Percentiles rank a stretch among this genome's conserved stretches.
These are phyloP conservation scores for Monilinia fructigena DNA, from an alignment of 2,329 filamentous ascomycete genomes.

Conservation along the genomic window DNA sequence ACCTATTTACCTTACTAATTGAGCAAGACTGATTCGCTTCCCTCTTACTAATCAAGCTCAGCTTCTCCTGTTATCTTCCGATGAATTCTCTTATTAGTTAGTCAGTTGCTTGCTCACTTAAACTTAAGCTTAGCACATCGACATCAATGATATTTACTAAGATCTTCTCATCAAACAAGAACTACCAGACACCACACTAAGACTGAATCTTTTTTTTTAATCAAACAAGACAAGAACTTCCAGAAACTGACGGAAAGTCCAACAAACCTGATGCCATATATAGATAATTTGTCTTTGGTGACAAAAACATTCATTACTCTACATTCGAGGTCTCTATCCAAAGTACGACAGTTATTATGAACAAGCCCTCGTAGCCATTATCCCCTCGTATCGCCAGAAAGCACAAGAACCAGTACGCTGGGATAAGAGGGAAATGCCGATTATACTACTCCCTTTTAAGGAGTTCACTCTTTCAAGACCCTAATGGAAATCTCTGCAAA, in stretches of 20 bases:
- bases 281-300: background rate
- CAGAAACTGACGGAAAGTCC: background rate
- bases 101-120: background rate
- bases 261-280: background rate
- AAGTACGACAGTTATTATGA: no score
- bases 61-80: background rate
- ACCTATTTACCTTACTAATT: no score
- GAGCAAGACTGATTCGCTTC: no score
- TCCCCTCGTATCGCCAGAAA: no score
- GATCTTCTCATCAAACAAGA: no score
- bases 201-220: background rate
- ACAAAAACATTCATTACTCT: background rate
- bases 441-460: no score
- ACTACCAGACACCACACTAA: no score
- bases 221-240: background rate
- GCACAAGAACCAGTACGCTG: no score
- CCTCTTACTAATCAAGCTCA: background rate
- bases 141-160: background rate
- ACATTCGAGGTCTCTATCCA: no score
- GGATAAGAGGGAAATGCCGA: no score
- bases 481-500: no score
- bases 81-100: background rate
- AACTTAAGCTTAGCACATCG: conserved; percentile 1
- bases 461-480: no score
- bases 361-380: background rate